Evolutionary conservation across 2,329 filamentous ascomycete genomes (phyloP), one percentile per base, ranked within the genome.

Genomic region (Sclerotinia nivalis): DNA sequence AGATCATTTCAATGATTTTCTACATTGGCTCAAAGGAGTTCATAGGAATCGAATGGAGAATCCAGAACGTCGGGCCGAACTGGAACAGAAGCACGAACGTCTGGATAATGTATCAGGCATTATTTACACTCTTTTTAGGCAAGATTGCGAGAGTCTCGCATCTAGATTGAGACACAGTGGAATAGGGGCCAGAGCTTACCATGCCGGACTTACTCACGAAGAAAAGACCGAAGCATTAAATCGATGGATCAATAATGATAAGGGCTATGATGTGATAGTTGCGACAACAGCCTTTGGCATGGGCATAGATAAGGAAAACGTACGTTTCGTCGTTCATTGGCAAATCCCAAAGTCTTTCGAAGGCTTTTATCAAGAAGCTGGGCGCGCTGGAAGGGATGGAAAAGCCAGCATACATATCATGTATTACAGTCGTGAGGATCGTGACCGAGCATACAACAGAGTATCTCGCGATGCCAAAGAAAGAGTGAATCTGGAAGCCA

Each of bases 251-350:
- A 84, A 85, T 68, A 91, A 93, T 78, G 86, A 88, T 68, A 84
- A 86, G 37, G 91, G 91, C 1, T 97, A 96, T 81, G 93, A 96
- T 78, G 89, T 98, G 62, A 95, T 98, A 71, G 93, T 97, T 40
- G 95, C 95, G 1, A 98, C 95, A 0, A 98, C 93, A 1, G 95
- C 95, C 0, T 98, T 98, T 76, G 95, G 95, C 2, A 98, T 98
- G 95, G 95, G 95, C 37, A 97, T 98, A 73, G 94, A 98, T 80
- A 97, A 97, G 80, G 89, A 96, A 66, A 91, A 97, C 75, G 95
- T 98, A 15, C 91, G 95, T 3, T 97, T 97, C 76, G 94, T 98
- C 0, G 89, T 96, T 1, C 95, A 98, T 80, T 98, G 95, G 93
- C 91, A 93, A 71, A 86, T 97, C 13, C 93, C 95, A 13, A 96